Percentiles rank a stretch among this genome's conserved stretches.
Evolutionary conservation across 805 yeast genomes (phyloP).

Genomic region (Torulaspora microellipsoides): DNA sequence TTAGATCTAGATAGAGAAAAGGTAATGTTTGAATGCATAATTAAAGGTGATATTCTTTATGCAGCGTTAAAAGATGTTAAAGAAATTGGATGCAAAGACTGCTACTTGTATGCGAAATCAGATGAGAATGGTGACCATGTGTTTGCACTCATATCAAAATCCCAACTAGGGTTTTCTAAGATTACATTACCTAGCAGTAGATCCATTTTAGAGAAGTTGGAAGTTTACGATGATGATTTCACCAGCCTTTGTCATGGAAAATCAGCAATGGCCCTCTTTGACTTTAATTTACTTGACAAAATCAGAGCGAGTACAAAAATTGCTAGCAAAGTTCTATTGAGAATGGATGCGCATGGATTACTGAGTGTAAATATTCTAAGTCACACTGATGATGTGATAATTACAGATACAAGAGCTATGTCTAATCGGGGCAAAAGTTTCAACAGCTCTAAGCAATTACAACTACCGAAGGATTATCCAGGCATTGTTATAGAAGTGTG

Average conservation of each 20-base stretch:
- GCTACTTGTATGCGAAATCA: slow-evolving; percentile 43
- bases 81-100: slow-evolving; percentile 48
- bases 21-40: slow-evolving; percentile 47
- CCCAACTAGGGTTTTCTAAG: slow-evolving; percentile 70
- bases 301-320: slow-evolving; percentile 45
- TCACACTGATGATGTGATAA: slow-evolving; percentile 29
- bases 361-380: slow-evolving; percentile 45
- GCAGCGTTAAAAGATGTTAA: slow-evolving; percentile 53
- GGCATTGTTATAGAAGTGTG: slow-evolving; percentile 41
- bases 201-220: slow-evolving; percentile 57
- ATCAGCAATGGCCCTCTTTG: slow-evolving; percentile 45
- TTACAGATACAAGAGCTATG: slow-evolving; percentile 20
- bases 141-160: slow-evolving; percentile 54
- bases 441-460: slow-evolving; percentile 9
- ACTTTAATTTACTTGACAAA: slow-evolving; percentile 45
- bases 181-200: slow-evolving; percentile 60
- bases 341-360: slow-evolving; percentile 50
- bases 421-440: slow-evolving; percentile 1
- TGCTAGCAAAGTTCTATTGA: slow-evolving; percentile 49
- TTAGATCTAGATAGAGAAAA: slow-evolving; percentile 42
- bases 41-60: slow-evolving; percentile 49
- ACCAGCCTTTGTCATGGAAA: slow-evolving; percentile 22
- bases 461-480: slow-evolving; percentile 36
- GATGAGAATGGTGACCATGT: slow-evolving; percentile 26
- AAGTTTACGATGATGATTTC: slow-evolving; percentile 32